Conservation (phyloP, 208 protist species). For the Trypanosoma caninum region DNA sequence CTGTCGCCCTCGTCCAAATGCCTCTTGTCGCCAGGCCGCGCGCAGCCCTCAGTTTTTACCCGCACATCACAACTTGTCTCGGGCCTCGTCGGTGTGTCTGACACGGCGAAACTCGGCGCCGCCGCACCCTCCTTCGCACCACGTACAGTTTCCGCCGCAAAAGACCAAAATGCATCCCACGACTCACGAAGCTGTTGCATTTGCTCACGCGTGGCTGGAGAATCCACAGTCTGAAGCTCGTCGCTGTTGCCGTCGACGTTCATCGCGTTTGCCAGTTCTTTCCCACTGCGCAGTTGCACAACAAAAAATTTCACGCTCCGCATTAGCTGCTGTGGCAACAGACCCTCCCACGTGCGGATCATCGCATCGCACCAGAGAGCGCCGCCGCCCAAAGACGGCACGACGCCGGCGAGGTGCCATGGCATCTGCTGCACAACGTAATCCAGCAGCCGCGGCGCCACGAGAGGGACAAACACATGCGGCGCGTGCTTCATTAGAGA, state of each 20-base stretch:
- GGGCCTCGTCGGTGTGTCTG: background rate
- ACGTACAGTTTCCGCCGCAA: slow-evolving; percentile 14
- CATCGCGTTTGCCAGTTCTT: slow-evolving; percentile 55
- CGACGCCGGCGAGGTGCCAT: slow-evolving; percentile 37
- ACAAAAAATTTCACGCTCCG: slow-evolving; percentile 44
- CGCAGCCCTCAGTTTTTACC: slow-evolving; percentile 13
- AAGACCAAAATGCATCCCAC: slow-evolving; percentile 60
- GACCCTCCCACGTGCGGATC: slow-evolving; percentile 58
- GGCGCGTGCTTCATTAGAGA: slow-evolving; percentile 69
- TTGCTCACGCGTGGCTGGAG: slow-evolving; percentile 30
- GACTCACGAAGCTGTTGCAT: slow-evolving; percentile 53
- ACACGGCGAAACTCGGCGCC: background rate
- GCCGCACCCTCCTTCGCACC: background rate
- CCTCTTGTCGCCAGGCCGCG: background rate
- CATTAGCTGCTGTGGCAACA: slow-evolving; percentile 49
- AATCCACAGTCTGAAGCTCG: slow-evolving; percentile 22
- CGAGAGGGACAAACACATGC: slow-evolving; percentile 69
- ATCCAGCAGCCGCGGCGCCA: slow-evolving; percentile 60
- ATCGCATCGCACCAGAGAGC: slow-evolving; percentile 64
- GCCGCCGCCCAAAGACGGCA: slow-evolving; percentile 15
- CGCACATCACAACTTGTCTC: background rate
- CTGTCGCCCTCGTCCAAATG: background rate
- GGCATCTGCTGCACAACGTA: slow-evolving; percentile 72
- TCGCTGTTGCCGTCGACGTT: slow-evolving; percentile 16
- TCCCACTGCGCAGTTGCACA: slow-evolving; percentile 55